A percentile compares a stretch with the other conserved stretches of the same genome.
These are phyloP conservation scores for Apiospora marii DNA, from an alignment of 2,329 filamentous ascomycete genomes.

Conservation along the genomic window DNA sequence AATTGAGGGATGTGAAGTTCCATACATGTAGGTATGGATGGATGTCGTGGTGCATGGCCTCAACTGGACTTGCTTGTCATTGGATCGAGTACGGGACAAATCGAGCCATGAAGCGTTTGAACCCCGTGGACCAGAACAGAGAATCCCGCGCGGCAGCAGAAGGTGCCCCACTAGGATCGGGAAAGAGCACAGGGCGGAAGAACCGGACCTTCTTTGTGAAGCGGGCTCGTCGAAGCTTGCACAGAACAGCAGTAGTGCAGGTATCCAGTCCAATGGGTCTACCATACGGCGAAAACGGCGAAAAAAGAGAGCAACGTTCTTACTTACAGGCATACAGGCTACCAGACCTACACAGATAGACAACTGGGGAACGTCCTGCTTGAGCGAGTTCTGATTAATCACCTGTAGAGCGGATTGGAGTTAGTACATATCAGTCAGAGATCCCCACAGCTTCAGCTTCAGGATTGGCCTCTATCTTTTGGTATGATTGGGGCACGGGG, in stretches of 20 bases:
- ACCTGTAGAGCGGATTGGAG: not conserved
- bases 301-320: not conserved
- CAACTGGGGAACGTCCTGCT: not conserved
- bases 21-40: not conserved
- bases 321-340: not conserved
- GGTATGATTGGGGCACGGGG: not conserved
- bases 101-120: no score
- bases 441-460: slow-evolving; percentile 10
- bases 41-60: not conserved
- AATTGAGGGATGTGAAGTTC: not conserved
- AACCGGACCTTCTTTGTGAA: not conserved
- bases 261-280: not conserved
- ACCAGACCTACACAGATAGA: not conserved
- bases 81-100: slow-evolving; percentile 14
- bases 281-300: not conserved
- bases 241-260: not conserved
- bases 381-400: not conserved
- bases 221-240: not conserved
- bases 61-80: not conserved
- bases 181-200: not conserved
- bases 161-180: not conserved
- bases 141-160: not conserved
- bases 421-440: not conserved
- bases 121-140: not conserved
- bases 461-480: no score